phyloP scores from a whole-genome alignment of 768 basidiomycete species.

The Russula sp. region DNA sequence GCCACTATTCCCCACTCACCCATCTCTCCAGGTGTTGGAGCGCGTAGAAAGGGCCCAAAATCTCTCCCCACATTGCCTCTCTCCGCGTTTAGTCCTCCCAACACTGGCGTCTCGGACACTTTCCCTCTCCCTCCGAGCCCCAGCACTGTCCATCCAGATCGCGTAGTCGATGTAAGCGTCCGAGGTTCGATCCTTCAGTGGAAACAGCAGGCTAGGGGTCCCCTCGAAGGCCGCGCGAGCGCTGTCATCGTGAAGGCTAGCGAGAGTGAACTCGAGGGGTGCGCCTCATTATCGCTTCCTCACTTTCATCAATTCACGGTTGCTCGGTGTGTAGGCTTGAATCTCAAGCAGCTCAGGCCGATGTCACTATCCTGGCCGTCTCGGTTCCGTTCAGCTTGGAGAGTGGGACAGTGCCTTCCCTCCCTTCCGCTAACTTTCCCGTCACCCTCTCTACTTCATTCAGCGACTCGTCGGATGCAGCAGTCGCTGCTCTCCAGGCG shows the following conservation, averaged over 20 bases:
- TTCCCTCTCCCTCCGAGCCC: constrained; percentile 70
- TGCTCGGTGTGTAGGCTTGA: constrained; percentile 18
- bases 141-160: constrained; percentile 53
- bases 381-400: constrained; percentile 58
- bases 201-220: constrained; percentile 46
- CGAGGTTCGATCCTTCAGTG: constrained; percentile 42
- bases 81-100: constrained; percentile 71
- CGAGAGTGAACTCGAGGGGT: constrained; percentile 38
- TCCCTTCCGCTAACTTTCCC: constrained; percentile 37
- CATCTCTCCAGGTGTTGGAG: constrained; percentile 39
- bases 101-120: constrained; percentile 55
- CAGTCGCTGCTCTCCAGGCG: constrained; percentile 55
- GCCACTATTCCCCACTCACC: constrained; percentile 25
- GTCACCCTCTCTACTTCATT: constrained; percentile 57
- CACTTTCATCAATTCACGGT: neutral
- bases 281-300: constrained; percentile 25
- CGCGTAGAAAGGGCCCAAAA: constrained; percentile 58
- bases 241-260: constrained; percentile 43
- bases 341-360: constrained; percentile 17
- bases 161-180: constrained; percentile 66
- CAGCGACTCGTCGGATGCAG: constrained; percentile 41
- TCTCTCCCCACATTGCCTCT: constrained; percentile 65
- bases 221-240: constrained; percentile 39
- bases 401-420: constrained; percentile 35
- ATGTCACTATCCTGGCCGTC: constrained; percentile 42